A percentile compares a stretch with the other conserved stretches of the same genome.
Conservation (phyloP, 2,329 filamentous ascomycete genomes). For the Chrysoporthe puriensis region DNA sequence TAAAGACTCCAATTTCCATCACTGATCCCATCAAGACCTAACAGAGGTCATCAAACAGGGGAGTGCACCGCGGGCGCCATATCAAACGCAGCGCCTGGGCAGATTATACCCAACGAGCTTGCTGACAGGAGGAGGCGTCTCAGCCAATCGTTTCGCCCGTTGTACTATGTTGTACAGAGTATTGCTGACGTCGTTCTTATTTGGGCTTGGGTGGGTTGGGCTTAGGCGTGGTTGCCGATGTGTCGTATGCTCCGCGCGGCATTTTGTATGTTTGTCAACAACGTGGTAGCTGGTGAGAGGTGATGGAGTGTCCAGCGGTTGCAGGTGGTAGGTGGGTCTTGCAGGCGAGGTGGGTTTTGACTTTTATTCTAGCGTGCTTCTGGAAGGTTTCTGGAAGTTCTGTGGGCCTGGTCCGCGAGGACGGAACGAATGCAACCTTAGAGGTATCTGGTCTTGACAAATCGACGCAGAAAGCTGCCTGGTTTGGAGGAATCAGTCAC, state of each 20-base stretch:
- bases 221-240: constrained; percentile 28
- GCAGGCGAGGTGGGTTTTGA: constrained; percentile 16
- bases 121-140: neutral
- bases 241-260: constrained; percentile 29
- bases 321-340: neutral
- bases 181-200: constrained; percentile 9
- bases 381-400: constrained; percentile 9
- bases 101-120: neutral
- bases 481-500: constrained; percentile 3
- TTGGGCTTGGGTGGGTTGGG: constrained; percentile 29
- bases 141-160: neutral
- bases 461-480: constrained; percentile 5
- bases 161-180: neutral
- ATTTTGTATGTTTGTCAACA: constrained; percentile 10
- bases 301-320: neutral
- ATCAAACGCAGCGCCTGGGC: neutral
- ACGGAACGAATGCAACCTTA: constrained; percentile 7
- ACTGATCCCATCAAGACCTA: neutral
- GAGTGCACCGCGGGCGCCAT: neutral
- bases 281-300: neutral
- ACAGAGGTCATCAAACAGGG: neutral
- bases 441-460: neutral
- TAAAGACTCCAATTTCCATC: constrained; percentile 8
- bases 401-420: constrained; percentile 12
- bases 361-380: constrained; percentile 26